These are phyloP conservation scores for Rosa lucieae DNA, from an alignment of 306 rosid genomes.

Conservation along the genomic window DNA sequence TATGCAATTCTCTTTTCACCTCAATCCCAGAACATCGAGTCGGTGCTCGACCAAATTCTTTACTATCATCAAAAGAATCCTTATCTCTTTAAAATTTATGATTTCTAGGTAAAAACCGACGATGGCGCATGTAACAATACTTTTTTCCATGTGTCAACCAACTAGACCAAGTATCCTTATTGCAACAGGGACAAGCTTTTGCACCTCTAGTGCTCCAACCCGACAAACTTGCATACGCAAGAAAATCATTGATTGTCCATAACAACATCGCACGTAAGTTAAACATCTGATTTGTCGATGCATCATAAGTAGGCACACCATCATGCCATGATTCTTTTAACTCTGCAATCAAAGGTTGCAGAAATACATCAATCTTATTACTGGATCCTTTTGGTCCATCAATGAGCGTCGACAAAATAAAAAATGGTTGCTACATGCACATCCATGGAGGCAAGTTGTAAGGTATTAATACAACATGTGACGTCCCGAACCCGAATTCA, in stretches of 20 bases:
- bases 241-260: background rate
- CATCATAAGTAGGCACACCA: background rate
- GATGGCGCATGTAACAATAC: background rate
- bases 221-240: background rate
- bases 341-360: background rate
- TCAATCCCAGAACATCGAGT: too few species aligned
- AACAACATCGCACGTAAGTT: background rate
- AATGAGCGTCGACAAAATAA: too few species aligned
- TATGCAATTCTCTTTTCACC: background rate
- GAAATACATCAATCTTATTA: background rate
- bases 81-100: background rate
- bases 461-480: too few species aligned
- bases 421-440: too few species aligned
- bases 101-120: background rate
- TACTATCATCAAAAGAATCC: background rate
- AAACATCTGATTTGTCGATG: background rate
- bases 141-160: background rate
- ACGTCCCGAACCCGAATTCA: too few species aligned
- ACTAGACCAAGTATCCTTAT: background rate
- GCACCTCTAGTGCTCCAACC: background rate
- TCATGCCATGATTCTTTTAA: background rate
- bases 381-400: too few species aligned
- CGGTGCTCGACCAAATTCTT: too few species aligned
- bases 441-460: too few species aligned
- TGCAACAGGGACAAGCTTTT: background rate